Evolutionary conservation across 257 asterid species (phyloP), one percentile per base, ranked within the genome.

Genomic region (Fraxinus quadrangulata): DNA sequence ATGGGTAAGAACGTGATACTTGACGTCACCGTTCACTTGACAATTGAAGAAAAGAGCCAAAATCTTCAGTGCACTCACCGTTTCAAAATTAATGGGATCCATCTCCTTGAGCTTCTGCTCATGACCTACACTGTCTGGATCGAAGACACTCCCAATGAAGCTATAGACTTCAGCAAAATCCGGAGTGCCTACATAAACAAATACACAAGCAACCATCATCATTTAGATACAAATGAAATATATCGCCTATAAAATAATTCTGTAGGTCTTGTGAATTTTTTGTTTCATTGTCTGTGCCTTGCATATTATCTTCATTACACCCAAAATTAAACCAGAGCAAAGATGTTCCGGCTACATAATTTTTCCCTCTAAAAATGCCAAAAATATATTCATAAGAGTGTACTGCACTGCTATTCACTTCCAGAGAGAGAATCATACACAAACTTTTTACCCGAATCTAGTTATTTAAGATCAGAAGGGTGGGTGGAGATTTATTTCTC

Each of bases 11-110:
- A 47, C 19, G 14, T 47, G 14, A 47, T 47, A 47, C 56, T 47
- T 3, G 56, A 40, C 3, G 6, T 47, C 56, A 47, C 3, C 0
- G 6, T 14, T 47, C 56, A 47, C 56, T 47, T 14, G 56, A 47
- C n/a, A 47, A 47, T 2, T 47, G 56, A 16, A 47, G 56, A 37
- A 79, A 79, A 69, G 69, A 70, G 56, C 37, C 40, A 47, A 70
- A 72, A 68, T 56, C 54, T 71, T 74, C 69, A 70, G 73, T 47
- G 36, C 80, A 87, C 96, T 91, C 82, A 92, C 99, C 1, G 98
- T 92, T 85, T 94, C 98, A 77, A 92, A 91, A 84, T 92, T 91
- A 51, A 94, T 92, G 34, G 98, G 98, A 84, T 94, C 99, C 99
- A 94, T 94, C 91, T 94, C 99, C 89, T 92, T 90, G 56, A 94